Evolutionary conservation across 371 early-diverging fungal genomes (phyloP), one percentile per base, ranked within the genome.

Genomic region (Mortierella sp.): DNA sequence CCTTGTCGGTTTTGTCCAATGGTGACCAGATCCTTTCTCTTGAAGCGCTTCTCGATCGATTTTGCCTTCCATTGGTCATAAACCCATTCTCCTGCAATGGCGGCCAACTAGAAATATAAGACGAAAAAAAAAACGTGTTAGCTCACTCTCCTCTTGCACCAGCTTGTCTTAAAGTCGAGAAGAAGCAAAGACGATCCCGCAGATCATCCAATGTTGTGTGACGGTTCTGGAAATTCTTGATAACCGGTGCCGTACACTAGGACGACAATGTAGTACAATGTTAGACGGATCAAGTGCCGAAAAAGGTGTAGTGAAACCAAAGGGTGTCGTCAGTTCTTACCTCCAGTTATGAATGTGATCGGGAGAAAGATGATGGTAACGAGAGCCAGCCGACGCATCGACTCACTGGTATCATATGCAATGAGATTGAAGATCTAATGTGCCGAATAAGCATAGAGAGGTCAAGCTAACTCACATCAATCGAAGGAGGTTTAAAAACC

Each of bases 371-470:
- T 80, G 32, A 87, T 76, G 38, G 83, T 82, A 16, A 89, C 83
- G 0, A 88, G n/a, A 4, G 89, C 82, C 3, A 90, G 75, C 2
- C 70, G 73, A 3, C 78, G 78, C 90, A 90, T 90, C 5, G 84
- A 87, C 75, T 89, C 88, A 68, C 89, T 90, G n/a, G 90, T 90
- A 70, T 88, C 83, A 54, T 87, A 89, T 21, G 89, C 77, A 75
- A 89, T 81, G n/a, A 85, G 65, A 63, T 90, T 90, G 74, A 90
- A 90, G 63, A 87, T 85, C 89, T 88, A 68, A 1, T 32, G 16
- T 32, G 10, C 18, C 10, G 14, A 21, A 7, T 32, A 2, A 41
- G 38, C 7, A 21, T 16, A 38, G 8, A 3, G 54, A 54, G 24
- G 54, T 8, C 24, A 21, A 0, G 41, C 7, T 24, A 68, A 32